Evolutionary conservation across 768 basidiomycete species (phyloP), one percentile per base, ranked within the genome.

Genomic region (Cantharellus cinnabarinus): DNA sequence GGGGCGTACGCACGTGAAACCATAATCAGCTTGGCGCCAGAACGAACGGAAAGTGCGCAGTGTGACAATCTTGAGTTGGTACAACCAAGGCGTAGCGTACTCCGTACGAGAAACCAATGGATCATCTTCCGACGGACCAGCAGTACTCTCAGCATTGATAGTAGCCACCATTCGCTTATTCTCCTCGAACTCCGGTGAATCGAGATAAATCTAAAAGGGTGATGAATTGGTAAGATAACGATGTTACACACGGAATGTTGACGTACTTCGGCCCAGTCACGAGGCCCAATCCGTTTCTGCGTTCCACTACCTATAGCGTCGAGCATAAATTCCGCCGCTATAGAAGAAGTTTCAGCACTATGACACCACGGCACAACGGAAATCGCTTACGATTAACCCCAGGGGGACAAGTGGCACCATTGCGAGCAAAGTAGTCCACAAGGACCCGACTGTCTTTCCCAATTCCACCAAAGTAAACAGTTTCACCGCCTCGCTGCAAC

Each of bases 381-480:
- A 10, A 10, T 48, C 29, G 29, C 44, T 48, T 29, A 0, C 71
- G 87, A 67, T 94, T 94, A 65, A 81, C 81, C 62, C 82, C 81
- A 0, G 77, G 54, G 2, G 87, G 86, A 68, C 87, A 90, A 38
- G 68, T 62, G 0, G 84, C 89, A 10, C 89, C 88, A 62, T 85
- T 71, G 14, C 74, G 73, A 34, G 79, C 78, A 66, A 91, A 89
- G 71, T 94, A 94, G 3, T 80, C 74, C 37, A 78, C 79, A 55
- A 93, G 71, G 41, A 80, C 72, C 2, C 71, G 65, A 2, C 86
- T 84, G 62, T 88, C 83, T 50, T 74, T 67, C 51, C 89, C 90
- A 56, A 93, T 87, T 62, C 86, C 83, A 50, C 89, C 90, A 66
- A 88, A 93, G 74, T 93, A 94, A n/a, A 91, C 86, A 0, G 89